Evolutionary conservation across 1,139 yeast species (phyloP), one percentile per base, ranked within the genome.

Genomic region (Sugiyamaella castrensis): DNA sequence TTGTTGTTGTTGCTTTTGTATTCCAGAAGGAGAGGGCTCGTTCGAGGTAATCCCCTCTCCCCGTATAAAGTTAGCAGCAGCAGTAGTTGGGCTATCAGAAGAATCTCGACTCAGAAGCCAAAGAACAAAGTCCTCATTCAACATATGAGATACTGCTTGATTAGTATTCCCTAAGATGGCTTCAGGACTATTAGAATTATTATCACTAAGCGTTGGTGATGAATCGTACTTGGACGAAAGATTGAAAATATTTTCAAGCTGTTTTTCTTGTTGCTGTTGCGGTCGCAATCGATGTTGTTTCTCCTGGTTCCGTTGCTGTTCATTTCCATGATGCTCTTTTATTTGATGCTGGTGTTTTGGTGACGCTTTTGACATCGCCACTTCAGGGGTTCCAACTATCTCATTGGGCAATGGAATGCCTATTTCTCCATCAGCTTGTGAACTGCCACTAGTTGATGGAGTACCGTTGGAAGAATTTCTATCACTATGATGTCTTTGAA

Each of bases 111-210:
- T 43, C 33, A 60, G 48, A 30, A 60, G 51, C 63, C 63, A 60
- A 32, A 54, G 55, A 54, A 60, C 51, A 34, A 60, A 56, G 40
- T 60, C 63, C 31, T 60, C 60, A 37, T 60, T 60, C 19, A 56
- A 44, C 26, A 57, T 37, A 32, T 60, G 60, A 5, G 60, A 56
- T 8, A 53, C 61, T 8, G 54, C 54, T 32, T 57, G 62, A 40
- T 53, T 60, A 1, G 60, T 48, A 36, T 58, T 57, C 6, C 60
- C 61, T n/a, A 60, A 53, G 41, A 57, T 57, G 3, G 61, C 59
- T n/a, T 53, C 57, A 4, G 59, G 59, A 36, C 57, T 53, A 13
- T 49, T 53, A 24, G 46, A 36, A 24, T 54, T 47, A 34, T 48
- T 48, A 28, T 57, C 57, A 40, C 55, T 54, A 36, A 53, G 49